phyloP scores from a whole-genome alignment of 2,329 filamentous ascomycete genomes.

The Hypoxylon sp. region DNA sequence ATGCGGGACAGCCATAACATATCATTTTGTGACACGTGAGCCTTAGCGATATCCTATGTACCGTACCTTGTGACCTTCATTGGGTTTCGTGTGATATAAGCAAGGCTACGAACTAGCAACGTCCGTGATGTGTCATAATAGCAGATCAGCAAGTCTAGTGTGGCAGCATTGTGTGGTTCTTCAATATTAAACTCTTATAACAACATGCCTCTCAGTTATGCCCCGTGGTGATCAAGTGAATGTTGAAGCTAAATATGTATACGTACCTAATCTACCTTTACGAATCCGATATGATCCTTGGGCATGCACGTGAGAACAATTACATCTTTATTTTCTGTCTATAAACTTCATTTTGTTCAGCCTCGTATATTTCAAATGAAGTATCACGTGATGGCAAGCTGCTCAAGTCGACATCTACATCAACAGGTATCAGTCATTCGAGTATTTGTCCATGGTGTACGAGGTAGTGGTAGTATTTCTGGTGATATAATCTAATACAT shows the following conservation, averaged over 20 bases:
- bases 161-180: no score
- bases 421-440: neutral
- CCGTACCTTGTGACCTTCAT: neutral
- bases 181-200: no score
- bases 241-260: no score
- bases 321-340: no score
- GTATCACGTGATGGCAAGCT: no score
- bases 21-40: neutral
- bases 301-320: neutral
- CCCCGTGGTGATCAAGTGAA: no score
- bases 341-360: no score
- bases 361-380: no score
- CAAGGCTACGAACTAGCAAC: neutral
- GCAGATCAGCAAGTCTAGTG: no score
- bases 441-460: neutral
- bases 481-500: neutral
- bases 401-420: no score
- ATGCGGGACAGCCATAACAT: neutral
- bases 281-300: neutral
- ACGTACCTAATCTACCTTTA: neutral
- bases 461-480: neutral
- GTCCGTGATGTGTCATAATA: no score
- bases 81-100: neutral
- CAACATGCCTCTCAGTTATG: no score
- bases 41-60: neutral